Conservation (phyloP, 768 basidiomycete genomes). For the Lanmaoa rubissima region DNA sequence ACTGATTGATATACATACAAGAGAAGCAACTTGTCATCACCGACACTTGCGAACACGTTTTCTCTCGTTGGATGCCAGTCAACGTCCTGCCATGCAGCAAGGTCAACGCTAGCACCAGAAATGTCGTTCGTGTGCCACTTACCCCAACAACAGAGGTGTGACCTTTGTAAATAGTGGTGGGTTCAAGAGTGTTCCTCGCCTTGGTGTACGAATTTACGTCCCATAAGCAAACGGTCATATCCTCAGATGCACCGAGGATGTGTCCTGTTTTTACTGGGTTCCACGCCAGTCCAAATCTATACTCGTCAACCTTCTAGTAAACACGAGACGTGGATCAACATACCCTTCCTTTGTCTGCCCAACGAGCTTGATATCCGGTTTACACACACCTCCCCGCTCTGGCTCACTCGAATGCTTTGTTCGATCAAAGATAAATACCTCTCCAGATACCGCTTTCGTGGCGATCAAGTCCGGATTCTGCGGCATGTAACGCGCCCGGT, state of each 20-base stretch:
- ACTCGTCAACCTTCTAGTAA: slow-evolving; percentile 5
- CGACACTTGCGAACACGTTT: slow-evolving; percentile 88
- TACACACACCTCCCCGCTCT: slow-evolving; percentile 77
- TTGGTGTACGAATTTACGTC: slow-evolving; percentile 90
- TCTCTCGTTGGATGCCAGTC: slow-evolving; percentile 90
- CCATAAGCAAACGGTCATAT: slow-evolving; percentile 96
- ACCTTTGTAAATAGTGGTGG: slow-evolving; percentile 78
- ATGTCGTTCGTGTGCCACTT: slow-evolving; percentile 28
- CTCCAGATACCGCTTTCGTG: slow-evolving; percentile 88
- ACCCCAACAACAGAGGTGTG: slow-evolving; percentile 93
- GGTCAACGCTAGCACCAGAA: not conserved
- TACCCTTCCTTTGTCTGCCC: slow-evolving; percentile 95
- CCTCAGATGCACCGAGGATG: slow-evolving; percentile 89
- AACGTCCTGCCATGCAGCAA: slow-evolving; percentile 64
- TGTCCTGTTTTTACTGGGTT: slow-evolving; percentile 80
- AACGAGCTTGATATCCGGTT: slow-evolving; percentile 85
- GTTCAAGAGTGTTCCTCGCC: slow-evolving; percentile 75
- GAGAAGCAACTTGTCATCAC: slow-evolving; percentile 93
- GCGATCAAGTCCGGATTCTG: slow-evolving; percentile 97
- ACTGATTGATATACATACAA: slow-evolving; percentile 53
- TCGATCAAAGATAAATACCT: slow-evolving; percentile 93
- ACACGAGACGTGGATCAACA: slow-evolving; percentile 28
- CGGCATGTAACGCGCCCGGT: slow-evolving; percentile 98
- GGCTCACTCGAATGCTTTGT: slow-evolving; percentile 97
- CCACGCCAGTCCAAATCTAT: slow-evolving; percentile 94